Base-by-base conservation (phyloP, 352 stramenopile species). In the Phytophthora capsici region DNA sequence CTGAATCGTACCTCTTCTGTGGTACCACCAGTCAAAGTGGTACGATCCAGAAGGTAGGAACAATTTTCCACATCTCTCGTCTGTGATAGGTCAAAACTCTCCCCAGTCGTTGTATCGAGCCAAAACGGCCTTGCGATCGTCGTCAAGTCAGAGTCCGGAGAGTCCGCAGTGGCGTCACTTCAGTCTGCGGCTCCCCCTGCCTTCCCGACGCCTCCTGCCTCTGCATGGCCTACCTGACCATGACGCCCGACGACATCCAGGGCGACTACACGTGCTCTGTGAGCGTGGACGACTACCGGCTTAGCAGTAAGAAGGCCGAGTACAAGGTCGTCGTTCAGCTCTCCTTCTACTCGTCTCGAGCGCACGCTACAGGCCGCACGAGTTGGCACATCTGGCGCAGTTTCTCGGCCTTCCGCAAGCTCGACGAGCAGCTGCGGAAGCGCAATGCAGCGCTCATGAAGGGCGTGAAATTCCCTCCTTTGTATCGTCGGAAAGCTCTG, bases 331-430 rank as follows among this genome's bases (percentile, higher is more conserved):
- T 88, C 8, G 78, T 91, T 36, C 66, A 75, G 30, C 63, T 92
- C 22, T 76, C 72, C 28, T 94, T 93, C 76, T 94, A 89, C 69
- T 89, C 77, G 48, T 89, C 85, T 25, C 81, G 84, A 22, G 86
- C 79, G 32, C 84, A 90, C 56, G 83, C 82, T 19, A 67, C 69
- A 14, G 85, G 77, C 5, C 78, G 69, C 44, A 91, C 83, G 38
- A 89, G 77, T 37, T 94, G 86, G 86, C 85, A 92, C 77, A 92
- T 94, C 48, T 93, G 86, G 86, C 84, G 86, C 57, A 78, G 71
- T 28, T 94, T 94, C 65, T 83, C 80, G 37, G 78, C 82, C 25
- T 94, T 94, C 68, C 84, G 84, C 43, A 89, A 91, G 69, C 80
- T 94, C 10, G 86, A 94, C 61, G 78, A 90, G 65, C 82, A 93